A percentile compares a stretch with the other conserved stretches of the same genome.
phyloP scores from a whole-genome alignment of 2,329 filamentous ascomycete species.

The Penicillium rolfsii region DNA sequence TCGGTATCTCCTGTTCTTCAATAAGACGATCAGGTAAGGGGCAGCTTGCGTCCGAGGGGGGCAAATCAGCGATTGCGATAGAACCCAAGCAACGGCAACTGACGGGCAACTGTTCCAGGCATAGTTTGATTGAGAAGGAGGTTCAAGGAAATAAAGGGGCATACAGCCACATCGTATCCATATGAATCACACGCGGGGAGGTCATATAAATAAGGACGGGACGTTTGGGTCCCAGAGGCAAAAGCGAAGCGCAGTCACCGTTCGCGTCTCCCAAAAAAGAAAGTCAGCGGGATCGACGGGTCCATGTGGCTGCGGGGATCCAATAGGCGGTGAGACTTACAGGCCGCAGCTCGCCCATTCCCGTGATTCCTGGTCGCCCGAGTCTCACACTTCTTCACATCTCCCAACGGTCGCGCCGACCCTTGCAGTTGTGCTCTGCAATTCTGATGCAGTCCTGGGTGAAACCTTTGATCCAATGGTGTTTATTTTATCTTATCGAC shows the following conservation, averaged over 20 bases:
- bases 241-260: neutral
- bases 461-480: neutral
- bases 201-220: neutral
- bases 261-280: constrained; percentile 4
- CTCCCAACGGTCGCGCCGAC: neutral
- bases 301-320: constrained; percentile 14
- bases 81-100: constrained; percentile 18
- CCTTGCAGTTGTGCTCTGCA: neutral
- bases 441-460: neutral
- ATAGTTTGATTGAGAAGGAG: constrained; percentile 14
- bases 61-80: constrained; percentile 23
- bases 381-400: neutral
- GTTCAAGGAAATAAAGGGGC: neutral
- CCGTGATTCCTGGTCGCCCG: neutral
- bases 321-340: constrained; percentile 3
- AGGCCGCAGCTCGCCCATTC: neutral
- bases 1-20: neutral
- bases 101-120: constrained; percentile 6
- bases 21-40: neutral
- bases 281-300: constrained; percentile 13
- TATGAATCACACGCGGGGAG: neutral
- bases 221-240: neutral
- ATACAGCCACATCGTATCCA: neutral
- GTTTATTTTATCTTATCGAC: neutral
- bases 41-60: neutral